Evolutionary conservation across 768 basidiomycete species (phyloP).

Genomic region (Tephrocybe sp.): DNA sequence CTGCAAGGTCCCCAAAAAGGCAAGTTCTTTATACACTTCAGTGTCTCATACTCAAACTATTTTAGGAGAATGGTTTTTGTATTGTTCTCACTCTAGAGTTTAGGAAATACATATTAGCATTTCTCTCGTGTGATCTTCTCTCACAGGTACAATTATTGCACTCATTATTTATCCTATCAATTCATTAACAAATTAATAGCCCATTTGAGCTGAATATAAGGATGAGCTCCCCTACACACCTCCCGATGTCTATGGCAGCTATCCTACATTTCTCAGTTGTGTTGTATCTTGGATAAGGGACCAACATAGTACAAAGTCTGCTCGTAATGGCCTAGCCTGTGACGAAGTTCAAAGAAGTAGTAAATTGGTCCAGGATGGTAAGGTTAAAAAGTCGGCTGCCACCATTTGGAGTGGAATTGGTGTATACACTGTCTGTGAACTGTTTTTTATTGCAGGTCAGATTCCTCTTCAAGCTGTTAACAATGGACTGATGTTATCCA

Average conservation of each 20-base stretch:
- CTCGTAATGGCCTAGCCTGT: slow-evolving; percentile 20
- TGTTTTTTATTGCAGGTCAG: slow-evolving; percentile 21
- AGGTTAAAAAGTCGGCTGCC: slow-evolving; percentile 8
- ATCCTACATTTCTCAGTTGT: too few relatives aligned
- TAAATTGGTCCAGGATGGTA: background rate
- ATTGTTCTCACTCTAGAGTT: slow-evolving; percentile 22
- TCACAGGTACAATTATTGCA: slow-evolving; percentile 16
- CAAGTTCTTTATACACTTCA: background rate
- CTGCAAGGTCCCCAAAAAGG: background rate
- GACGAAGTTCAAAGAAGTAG: background rate
- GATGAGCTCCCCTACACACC: background rate
- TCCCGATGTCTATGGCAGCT: slow-evolving; percentile 10
- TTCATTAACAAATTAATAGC: background rate
- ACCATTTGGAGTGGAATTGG: slow-evolving; percentile 19
- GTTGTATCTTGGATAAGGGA: too few relatives aligned
- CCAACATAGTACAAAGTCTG: too few relatives aligned
- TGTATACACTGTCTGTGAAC: slow-evolving; percentile 21
- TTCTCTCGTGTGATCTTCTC: slow-evolving; percentile 15
- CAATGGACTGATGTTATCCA: slow-evolving; percentile 8
- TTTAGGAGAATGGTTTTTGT: background rate
- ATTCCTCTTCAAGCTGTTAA: slow-evolving; percentile 10
- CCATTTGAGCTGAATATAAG: too few relatives aligned
- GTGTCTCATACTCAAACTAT: too few relatives aligned
- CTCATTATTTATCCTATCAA: slow-evolving; percentile 4
- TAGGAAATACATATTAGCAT: slow-evolving; percentile 16